Evolutionary conservation across 2,329 filamentous ascomycete species (phyloP).

Genomic region (Alternaria viburni): DNA sequence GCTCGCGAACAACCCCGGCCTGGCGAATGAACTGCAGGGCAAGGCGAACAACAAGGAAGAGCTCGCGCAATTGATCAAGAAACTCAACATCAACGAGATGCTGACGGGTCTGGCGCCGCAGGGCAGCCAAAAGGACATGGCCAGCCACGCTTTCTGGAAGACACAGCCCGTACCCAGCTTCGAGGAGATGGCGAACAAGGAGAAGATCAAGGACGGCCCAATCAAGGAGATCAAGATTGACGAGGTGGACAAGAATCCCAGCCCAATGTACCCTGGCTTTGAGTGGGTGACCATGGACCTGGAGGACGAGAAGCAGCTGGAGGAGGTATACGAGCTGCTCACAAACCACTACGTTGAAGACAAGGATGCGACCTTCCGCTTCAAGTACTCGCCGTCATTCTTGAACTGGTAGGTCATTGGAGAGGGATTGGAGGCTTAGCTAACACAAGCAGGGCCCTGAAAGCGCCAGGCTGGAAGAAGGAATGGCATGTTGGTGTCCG

Average conservation of each 20-base stretch:
- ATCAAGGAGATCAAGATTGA: slow-evolving; percentile 81
- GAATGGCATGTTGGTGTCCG: slow-evolving; percentile 96
- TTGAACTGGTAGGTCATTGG: slow-evolving; percentile 74
- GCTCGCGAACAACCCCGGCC: slow-evolving; percentile 47
- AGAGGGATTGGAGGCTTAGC: background rate
- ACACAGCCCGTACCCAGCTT: slow-evolving; percentile 95
- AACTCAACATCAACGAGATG: slow-evolving; percentile 72
- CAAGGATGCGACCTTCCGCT: slow-evolving; percentile 94
- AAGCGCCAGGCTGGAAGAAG: slow-evolving; percentile 91
- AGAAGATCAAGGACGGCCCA: slow-evolving; percentile 73
- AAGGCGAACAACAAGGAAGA: slow-evolving; percentile 36
- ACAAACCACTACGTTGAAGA: slow-evolving; percentile 97
- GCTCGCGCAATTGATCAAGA: slow-evolving; percentile 60
- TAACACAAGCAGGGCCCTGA: slow-evolving; percentile 72
- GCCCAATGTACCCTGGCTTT: slow-evolving; percentile 76
- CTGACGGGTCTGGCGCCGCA: slow-evolving; percentile 76
- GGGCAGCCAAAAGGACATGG: slow-evolving; percentile 97
- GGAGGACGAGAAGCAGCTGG: slow-evolving; percentile 74
- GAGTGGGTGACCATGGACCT: slow-evolving; percentile 95
- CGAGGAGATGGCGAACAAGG: slow-evolving; percentile 53
- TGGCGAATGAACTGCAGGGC: slow-evolving; percentile 46
- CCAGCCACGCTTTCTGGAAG: slow-evolving; percentile 97
- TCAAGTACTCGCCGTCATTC: slow-evolving; percentile 91
- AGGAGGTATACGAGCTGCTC: slow-evolving; percentile 90
- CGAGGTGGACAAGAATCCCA: slow-evolving; percentile 77